phyloP scores from a whole-genome alignment of 768 basidiomycete genomes.

The Phylloporus sp. region DNA sequence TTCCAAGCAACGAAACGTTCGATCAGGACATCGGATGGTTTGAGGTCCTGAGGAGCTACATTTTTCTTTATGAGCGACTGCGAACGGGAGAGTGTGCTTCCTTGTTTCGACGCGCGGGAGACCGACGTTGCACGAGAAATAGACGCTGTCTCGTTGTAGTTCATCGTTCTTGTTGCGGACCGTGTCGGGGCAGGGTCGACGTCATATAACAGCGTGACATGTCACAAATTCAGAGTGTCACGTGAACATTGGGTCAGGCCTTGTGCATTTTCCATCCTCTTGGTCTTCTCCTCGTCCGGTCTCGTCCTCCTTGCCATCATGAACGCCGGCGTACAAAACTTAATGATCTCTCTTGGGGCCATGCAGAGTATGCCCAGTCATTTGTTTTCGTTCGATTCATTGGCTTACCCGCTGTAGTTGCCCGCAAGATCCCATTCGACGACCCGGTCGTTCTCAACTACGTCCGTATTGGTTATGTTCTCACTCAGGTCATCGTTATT shows the following conservation, averaged over 20 bases:
- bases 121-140: conserved; percentile 70
- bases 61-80: conserved; percentile 95
- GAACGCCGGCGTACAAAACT: conserved; percentile 75
- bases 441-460: conserved; percentile 78
- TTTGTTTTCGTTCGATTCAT: background rate
- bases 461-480: conserved; percentile 80
- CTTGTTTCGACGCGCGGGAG: conserved; percentile 59
- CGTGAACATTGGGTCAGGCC: background rate
- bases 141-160: conserved; percentile 45
- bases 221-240: background rate
- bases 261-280: conserved; percentile 6
- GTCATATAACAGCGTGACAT: conserved; percentile 25
- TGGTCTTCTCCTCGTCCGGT: too few relatives aligned
- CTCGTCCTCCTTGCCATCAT: conserved; percentile 38
- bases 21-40: conserved; percentile 93
- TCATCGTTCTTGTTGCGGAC: conserved; percentile 17
- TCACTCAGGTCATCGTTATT: conserved; percentile 67
- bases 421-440: conserved; percentile 87
- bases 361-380: conserved; percentile 68
- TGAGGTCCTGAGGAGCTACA: conserved; percentile 83
- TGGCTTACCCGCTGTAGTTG: conserved; percentile 59
- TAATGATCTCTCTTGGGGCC: conserved; percentile 86
- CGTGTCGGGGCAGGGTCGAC: conserved; percentile 1
- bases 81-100: conserved; percentile 71
- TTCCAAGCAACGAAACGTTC: conserved; percentile 95